These are phyloP conservation scores for Kodamaea nitidulidarum DNA, from an alignment of 805 yeast genomes.

Conservation along the genomic window DNA sequence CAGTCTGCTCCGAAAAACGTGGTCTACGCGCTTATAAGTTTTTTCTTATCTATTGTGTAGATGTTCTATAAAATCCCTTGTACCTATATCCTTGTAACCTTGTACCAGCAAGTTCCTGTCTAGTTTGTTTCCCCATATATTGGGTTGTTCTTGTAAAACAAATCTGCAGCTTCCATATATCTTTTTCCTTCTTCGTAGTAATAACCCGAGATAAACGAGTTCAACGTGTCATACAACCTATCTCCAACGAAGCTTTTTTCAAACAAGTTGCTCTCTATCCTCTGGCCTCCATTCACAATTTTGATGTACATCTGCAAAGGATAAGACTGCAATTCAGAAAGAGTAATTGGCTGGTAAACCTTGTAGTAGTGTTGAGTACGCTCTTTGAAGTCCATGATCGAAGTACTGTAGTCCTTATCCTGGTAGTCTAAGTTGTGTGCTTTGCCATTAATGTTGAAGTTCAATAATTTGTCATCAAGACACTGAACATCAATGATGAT, in stretches of 20 bases:
- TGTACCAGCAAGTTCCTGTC: constrained; percentile 4
- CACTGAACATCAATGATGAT: constrained; percentile 60
- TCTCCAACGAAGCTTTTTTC: constrained; percentile 17
- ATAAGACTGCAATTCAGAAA: constrained; percentile 21
- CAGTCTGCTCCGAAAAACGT: neutral
- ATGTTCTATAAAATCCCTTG: neutral
- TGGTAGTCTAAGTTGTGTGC: constrained; percentile 59
- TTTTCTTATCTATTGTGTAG: constrained; percentile 1
- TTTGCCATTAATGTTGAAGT: constrained; percentile 62
- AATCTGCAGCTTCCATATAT: constrained; percentile 25
- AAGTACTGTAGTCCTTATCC: constrained; percentile 46
- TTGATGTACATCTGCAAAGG: constrained; percentile 21
- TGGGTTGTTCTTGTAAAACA: constrained; percentile 17
- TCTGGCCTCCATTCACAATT: constrained; percentile 27
- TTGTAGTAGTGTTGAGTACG: constrained; percentile 50
- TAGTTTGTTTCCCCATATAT: constrained; percentile 4
- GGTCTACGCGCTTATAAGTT: neutral
- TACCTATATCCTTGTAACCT: neutral
- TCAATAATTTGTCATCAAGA: constrained; percentile 45
- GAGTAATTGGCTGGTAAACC: constrained; percentile 29
- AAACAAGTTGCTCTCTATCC: constrained; percentile 15
- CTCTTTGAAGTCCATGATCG: constrained; percentile 56
- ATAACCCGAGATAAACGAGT: constrained; percentile 16
- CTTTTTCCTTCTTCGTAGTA: constrained; percentile 19
- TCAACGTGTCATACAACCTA: constrained; percentile 8